Percentiles rank a stretch among this genome's conserved stretches.
Conservation (phyloP, 208 protist species). For the Leishmania amazonensis region DNA sequence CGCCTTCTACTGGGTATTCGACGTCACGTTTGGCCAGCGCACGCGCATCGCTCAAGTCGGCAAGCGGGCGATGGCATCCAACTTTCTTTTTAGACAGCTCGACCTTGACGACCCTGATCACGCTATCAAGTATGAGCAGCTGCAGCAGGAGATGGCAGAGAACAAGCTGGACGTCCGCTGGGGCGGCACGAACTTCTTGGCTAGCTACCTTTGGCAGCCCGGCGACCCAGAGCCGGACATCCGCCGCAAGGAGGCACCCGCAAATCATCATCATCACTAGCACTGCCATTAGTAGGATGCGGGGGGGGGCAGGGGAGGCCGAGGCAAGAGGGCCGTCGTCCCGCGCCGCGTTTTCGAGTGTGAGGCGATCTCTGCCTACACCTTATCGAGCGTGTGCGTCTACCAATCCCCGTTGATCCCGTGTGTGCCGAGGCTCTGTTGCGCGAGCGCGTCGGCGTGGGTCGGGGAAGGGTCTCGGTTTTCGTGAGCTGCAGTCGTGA, state of each 20-base stretch:
- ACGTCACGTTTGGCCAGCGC: conserved; percentile 74
- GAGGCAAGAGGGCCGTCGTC: neutral
- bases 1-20: conserved; percentile 78
- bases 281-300: neutral
- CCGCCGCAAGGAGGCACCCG: conserved; percentile 72
- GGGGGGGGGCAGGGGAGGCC: neutral
- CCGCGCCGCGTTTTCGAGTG: neutral
- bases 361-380: neutral
- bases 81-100: conserved; percentile 81
- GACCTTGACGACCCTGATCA: conserved; percentile 91
- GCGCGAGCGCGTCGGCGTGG: conserved; percentile 1
- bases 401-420: neutral
- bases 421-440: neutral
- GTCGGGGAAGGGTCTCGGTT: neutral
- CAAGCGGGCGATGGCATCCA: conserved; percentile 76
- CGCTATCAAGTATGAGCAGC: conserved; percentile 85
- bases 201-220: conserved; percentile 90
- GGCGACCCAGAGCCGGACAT: conserved; percentile 89
- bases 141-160: conserved; percentile 82
- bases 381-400: neutral
- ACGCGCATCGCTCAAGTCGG: conserved; percentile 73
- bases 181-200: conserved; percentile 89
- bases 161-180: conserved; percentile 88
- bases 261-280: conserved; percentile 36
- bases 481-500: neutral